Base-by-base conservation (phyloP, 768 basidiomycete species). In the Tricholoma matsutake region DNA sequence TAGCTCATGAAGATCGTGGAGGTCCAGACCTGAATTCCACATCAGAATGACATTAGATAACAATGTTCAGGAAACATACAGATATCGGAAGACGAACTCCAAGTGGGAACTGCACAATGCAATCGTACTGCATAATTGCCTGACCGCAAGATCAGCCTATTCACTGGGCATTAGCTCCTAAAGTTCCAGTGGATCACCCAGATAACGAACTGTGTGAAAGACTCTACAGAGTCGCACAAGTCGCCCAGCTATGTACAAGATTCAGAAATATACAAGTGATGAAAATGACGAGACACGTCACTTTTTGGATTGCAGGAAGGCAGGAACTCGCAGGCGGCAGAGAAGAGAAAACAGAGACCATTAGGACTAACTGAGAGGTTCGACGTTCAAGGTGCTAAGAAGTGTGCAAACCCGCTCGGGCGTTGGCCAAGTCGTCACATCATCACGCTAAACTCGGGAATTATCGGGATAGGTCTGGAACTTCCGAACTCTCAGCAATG, bases 91-190 rank as follows among this genome's bases (percentile, higher is more conserved):
- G 82, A 79, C 13, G 83, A 75, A 28, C 78, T 81, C 82, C 86
- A 88, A 29, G 86, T 90, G 1, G 88, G 88, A 41, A 90, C 78
- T 16, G 83, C 83, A 73, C 88, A 89, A 58, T 85, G 79, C 37
- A 90, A 75, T 22, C 83, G 79, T 37, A 89, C 75, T 22, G 81
- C 72, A 8, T 76, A 73, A 61, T 68, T 76, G 29, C 82, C 80
- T 16, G 83, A 81, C 59, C 75, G 74, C 41, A 80, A 65, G 52
- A 84, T 75, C 58, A 86, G 72, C 63, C 86, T 88, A 61, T 31
- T 35, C 25, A 34, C 20, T 37, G 35, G 4, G 39, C n/a, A 25
- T 62, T 31, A 61, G 52, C 20, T 32, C 22, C 14, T 45, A 8
- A 10, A 22, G 52, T 31, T 29, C n/a, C 34, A 58, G 52, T 22